A percentile compares a stretch with the other conserved stretches of the same genome.
These are phyloP conservation scores for Chlorella sorokiniana DNA, from an alignment of 139 green algal species.

Conservation along the genomic window DNA sequence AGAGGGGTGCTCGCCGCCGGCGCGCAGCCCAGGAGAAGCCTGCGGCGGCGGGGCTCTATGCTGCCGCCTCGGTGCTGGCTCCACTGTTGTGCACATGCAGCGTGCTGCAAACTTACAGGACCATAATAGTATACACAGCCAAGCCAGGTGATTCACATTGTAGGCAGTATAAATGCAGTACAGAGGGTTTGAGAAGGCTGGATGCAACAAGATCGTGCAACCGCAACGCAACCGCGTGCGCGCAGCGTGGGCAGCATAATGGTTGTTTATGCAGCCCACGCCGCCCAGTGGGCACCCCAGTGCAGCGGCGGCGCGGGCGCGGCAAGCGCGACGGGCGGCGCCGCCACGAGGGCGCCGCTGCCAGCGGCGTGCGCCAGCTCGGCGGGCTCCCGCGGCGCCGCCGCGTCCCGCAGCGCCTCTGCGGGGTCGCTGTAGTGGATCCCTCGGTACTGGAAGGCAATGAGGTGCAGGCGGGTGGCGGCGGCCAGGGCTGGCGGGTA, in stretches of 20 bases:
- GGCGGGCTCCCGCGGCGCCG: not conserved
- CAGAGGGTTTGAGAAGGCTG: not conserved
- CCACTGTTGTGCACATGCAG: too few relatives aligned
- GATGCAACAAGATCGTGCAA: not conserved
- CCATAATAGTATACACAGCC: too few relatives aligned
- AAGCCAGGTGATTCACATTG: too few relatives aligned
- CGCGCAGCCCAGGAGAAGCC: too few relatives aligned
- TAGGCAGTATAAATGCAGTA: too few relatives aligned
- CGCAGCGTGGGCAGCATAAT: not conserved
- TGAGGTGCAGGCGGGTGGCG: not conserved
- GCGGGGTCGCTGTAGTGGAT: conserved; percentile 11
- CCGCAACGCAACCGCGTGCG: not conserved
- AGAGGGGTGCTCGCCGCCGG: not conserved
- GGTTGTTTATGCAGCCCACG: not conserved
- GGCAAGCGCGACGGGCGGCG: not conserved
- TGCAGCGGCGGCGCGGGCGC: not conserved
- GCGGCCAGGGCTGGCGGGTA: conserved; percentile 9
- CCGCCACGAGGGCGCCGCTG: not conserved
- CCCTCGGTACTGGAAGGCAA: conserved; percentile 8
- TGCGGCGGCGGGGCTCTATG: too few relatives aligned
- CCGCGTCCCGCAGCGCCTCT: not conserved
- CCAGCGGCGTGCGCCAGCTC: not conserved
- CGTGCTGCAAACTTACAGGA: too few relatives aligned
- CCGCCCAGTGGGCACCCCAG: not conserved
- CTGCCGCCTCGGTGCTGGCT: too few relatives aligned